Evolutionary conservation across 208 protist species (phyloP).

Genomic region (Leishmania martiniquensis): DNA sequence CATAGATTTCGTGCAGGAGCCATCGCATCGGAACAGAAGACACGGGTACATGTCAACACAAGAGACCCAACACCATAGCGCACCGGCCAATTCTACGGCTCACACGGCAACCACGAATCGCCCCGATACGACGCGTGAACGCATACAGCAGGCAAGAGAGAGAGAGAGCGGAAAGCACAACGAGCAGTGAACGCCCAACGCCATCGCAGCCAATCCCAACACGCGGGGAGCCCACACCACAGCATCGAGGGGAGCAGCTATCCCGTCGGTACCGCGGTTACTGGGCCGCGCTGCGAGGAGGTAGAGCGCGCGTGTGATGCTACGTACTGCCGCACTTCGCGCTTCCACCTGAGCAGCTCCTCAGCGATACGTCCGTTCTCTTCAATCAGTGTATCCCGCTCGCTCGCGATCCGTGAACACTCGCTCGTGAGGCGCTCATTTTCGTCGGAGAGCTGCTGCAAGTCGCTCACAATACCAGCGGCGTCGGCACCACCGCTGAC

Average conservation of each 20-base stretch:
- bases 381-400: slow-evolving; percentile 46
- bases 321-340: slow-evolving; percentile 50
- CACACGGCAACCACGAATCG: background rate
- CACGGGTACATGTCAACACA: slow-evolving; percentile 3
- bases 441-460: slow-evolving; percentile 44
- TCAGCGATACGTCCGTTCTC: slow-evolving; percentile 56
- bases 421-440: slow-evolving; percentile 58
- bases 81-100: background rate
- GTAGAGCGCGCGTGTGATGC: slow-evolving; percentile 21
- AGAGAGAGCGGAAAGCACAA: background rate
- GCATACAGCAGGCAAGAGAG: background rate
- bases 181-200: background rate
- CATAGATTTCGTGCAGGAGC: background rate
- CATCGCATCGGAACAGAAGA: background rate
- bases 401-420: slow-evolving; percentile 48
- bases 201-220: background rate
- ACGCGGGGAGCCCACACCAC: background rate
- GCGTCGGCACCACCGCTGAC: background rate
- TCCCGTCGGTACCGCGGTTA: background rate
- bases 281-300: slow-evolving; percentile 12
- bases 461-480: slow-evolving; percentile 29
- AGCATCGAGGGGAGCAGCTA: background rate
- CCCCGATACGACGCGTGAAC: background rate
- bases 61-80: background rate
- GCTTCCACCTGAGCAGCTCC: slow-evolving; percentile 58